Evolutionary conservation across 805 yeast genomes (phyloP).

Genomic region (Kluyveromyces dobzhanskii): DNA sequence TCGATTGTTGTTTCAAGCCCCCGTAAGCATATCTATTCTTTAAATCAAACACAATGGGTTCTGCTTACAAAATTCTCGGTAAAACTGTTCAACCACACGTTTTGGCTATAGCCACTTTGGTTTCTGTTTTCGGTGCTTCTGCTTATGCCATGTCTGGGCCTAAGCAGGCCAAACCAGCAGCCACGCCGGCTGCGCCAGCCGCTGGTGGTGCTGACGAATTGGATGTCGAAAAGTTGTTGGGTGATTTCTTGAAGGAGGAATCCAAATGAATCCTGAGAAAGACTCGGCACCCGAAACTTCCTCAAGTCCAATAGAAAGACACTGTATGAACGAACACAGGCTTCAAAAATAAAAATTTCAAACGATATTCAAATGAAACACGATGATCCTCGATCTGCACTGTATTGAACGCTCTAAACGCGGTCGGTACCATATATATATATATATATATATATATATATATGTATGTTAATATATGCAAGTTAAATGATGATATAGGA

Average conservation of each 20-base stretch:
- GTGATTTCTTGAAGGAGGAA: constrained; percentile 19
- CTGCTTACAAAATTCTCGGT: constrained; percentile 79
- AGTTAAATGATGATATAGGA: too few species aligned
- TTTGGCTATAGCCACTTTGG: constrained; percentile 65
- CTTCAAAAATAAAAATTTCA: background rate
- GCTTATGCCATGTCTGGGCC: constrained; percentile 10
- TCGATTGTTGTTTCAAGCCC: too few species aligned
- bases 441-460: too few species aligned
- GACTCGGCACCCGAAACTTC: too few species aligned
- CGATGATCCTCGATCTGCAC: too few species aligned
- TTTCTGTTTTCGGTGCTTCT: constrained; percentile 15
- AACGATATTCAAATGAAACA: background rate
- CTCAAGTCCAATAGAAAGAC: too few species aligned
- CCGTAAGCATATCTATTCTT: too few species aligned
- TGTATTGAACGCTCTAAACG: too few species aligned
- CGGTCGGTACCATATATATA: too few species aligned
- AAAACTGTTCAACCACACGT: constrained; percentile 77
- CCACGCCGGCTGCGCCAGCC: constrained; percentile 2
- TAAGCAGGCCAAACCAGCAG: background rate
- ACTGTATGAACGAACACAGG: background rate
- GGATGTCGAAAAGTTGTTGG: constrained; percentile 21
- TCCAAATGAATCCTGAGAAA: constrained; percentile 3
- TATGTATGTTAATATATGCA: too few species aligned
- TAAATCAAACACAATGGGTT: constrained; percentile 63
- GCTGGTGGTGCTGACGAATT: constrained; percentile 10